A percentile compares a stretch with the other conserved stretches of the same genome.
These are phyloP conservation scores for Umbilicus rupestris DNA, from an alignment of 164 flowering plant genomes.

Conservation along the genomic window DNA sequence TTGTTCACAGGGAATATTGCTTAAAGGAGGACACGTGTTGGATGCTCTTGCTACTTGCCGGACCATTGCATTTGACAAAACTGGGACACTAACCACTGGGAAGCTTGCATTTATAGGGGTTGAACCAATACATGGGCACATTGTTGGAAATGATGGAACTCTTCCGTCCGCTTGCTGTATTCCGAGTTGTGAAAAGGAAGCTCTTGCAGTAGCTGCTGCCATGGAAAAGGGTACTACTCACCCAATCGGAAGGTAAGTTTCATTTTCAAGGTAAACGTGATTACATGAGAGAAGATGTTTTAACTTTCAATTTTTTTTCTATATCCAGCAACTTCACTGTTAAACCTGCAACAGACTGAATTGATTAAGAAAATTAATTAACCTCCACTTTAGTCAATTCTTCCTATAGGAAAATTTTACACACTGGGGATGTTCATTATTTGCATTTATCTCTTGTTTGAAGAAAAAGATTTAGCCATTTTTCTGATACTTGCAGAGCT, in stretches of 20 bases:
- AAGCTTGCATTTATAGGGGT: slow-evolving; percentile 80
- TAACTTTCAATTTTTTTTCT: neutral
- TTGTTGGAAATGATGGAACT: slow-evolving; percentile 15
- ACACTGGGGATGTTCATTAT: neutral
- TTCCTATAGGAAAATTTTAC: neutral
- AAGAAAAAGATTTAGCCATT: neutral
- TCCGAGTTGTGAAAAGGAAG: slow-evolving; percentile 93
- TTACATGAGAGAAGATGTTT: neutral
- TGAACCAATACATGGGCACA: slow-evolving; percentile 92
- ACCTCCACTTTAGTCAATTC: neutral
- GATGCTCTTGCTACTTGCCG: slow-evolving; percentile 92
- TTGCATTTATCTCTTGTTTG: neutral
- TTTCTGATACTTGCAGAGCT: slow-evolving; percentile 58
- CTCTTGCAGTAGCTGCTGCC: slow-evolving; percentile 98
- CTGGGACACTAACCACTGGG: slow-evolving; percentile 97
- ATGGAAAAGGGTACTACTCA: slow-evolving; percentile 99
- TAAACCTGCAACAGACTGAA: neutral
- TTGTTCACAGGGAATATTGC: slow-evolving; percentile 71
- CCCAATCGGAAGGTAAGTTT: slow-evolving; percentile 93
- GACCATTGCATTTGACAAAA: slow-evolving; percentile 93
- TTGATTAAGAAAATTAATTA: neutral
- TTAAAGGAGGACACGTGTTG: slow-evolving; percentile 92
- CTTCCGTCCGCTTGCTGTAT: slow-evolving; percentile 50
- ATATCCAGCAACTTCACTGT: neutral
- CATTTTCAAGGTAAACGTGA: neutral